Percentiles rank a stretch among this genome's conserved stretches.
Evolutionary conservation across 164 flowering plant genomes (phyloP).

Genomic region (grape (Vitis vinifera)): DNA sequence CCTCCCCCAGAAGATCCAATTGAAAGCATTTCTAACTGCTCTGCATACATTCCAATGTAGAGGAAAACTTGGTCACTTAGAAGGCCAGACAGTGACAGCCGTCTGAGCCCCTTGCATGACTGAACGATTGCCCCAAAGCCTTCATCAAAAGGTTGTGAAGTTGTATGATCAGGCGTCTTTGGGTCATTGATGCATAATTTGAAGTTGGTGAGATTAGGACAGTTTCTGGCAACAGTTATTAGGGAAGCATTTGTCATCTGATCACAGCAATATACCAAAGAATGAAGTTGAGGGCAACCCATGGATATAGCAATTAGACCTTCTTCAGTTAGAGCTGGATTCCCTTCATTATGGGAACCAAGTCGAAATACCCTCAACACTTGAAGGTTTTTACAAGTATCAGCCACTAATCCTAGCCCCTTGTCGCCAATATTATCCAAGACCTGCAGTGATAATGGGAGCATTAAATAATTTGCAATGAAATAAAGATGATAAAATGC

Average conservation of each 20-base stretch:
- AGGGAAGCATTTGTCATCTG: conserved; percentile 65
- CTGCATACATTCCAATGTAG: conserved; percentile 60
- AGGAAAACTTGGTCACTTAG: conserved; percentile 53
- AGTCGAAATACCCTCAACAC: conserved; percentile 61
- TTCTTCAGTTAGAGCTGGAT: conserved; percentile 39
- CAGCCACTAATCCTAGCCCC: conserved; percentile 46
- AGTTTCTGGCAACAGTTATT: conserved; percentile 45
- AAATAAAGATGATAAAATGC: background rate
- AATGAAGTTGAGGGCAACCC: conserved; percentile 52
- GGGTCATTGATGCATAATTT: conserved; percentile 47
- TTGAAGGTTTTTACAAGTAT: conserved; percentile 45
- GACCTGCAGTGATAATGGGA: conserved; percentile 29
- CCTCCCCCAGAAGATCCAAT: conserved; percentile 59
- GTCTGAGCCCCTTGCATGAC: conserved; percentile 47
- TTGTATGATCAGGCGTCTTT: conserved; percentile 37
- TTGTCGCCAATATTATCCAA: conserved; percentile 55
- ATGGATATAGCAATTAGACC: conserved; percentile 49
- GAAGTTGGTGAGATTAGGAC: conserved; percentile 50
- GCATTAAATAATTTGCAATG: background rate
- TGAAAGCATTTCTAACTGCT: conserved; percentile 62
- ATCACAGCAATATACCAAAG: conserved; percentile 49
- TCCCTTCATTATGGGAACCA: conserved; percentile 23
- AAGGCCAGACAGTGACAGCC: conserved; percentile 56
- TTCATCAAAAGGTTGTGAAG: conserved; percentile 52
- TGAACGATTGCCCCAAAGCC: conserved; percentile 66